Conservation (phyloP, 805 yeast genomes). For the Starmerella gropengiesseri region DNA sequence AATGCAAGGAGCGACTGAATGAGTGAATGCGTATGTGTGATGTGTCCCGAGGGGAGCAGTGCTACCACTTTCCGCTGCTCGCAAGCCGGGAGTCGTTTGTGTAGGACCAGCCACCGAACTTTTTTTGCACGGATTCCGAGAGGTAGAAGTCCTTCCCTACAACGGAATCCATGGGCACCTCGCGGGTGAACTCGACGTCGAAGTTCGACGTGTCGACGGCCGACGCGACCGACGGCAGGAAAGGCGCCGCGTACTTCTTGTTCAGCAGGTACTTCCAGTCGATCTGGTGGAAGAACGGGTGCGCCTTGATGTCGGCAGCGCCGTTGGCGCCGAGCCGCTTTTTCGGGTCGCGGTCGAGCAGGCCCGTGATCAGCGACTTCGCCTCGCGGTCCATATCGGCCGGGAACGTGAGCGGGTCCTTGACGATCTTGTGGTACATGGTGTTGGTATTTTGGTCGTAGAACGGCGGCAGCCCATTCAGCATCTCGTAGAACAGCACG, state of each 20-base stretch:
- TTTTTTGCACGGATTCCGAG: conserved; percentile 91
- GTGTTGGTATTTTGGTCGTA: conserved; percentile 86
- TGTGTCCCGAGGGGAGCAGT: not conserved
- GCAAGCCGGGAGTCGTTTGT: conserved; percentile 29
- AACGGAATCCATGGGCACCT: conserved; percentile 88
- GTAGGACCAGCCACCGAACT: conserved; percentile 98
- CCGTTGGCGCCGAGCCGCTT: conserved; percentile 69
- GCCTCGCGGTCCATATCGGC: conserved; percentile 79
- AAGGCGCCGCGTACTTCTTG: conserved; percentile 91
- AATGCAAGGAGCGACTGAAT: not conserved
- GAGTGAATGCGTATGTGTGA: not conserved
- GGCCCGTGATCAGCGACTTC: conserved; percentile 59
- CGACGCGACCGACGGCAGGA: conserved; percentile 79
- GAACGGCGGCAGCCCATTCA: conserved; percentile 94
- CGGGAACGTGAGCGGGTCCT: conserved; percentile 83
- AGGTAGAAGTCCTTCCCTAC: conserved; percentile 68
- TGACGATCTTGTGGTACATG: conserved; percentile 88
- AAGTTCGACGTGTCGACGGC: conserved; percentile 87
- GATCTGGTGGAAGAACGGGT: conserved; percentile 75
- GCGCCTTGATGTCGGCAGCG: conserved; percentile 71
- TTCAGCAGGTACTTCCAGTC: conserved; percentile 76
- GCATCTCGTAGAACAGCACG: conserved; percentile 84
- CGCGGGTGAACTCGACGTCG: conserved; percentile 76
- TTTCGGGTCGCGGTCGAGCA: conserved; percentile 76
- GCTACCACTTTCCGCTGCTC: conserved; percentile 28